Conservation (phyloP, 495 filamentous ascomycete genomes). For the Immersiella caudata region DNA sequence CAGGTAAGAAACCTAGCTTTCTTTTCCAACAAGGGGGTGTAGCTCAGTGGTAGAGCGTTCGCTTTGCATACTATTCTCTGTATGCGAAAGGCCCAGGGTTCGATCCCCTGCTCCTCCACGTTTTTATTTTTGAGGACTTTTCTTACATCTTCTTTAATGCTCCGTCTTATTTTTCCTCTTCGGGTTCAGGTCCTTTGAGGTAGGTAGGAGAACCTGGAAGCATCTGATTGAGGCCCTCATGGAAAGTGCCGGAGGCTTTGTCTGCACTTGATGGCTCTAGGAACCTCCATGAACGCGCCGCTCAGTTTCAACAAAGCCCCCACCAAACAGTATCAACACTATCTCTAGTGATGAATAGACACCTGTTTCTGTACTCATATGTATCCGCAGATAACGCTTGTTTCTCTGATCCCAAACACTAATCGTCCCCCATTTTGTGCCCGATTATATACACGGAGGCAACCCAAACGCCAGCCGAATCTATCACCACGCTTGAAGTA, state of each 20-base stretch:
- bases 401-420: neutral
- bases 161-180: too few species aligned
- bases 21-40: conserved; percentile 2
- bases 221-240: too few species aligned
- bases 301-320: too few species aligned
- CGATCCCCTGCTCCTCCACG: conserved; percentile 8
- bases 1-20: neutral
- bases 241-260: too few species aligned
- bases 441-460: neutral
- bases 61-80: conserved; percentile 9
- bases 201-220: too few species aligned
- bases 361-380: too few species aligned
- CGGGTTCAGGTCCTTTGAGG: too few species aligned
- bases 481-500: neutral
- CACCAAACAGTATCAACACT: too few species aligned
- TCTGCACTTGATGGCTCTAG: too few species aligned
- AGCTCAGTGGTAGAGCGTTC: conserved; percentile 12
- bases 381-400: too few species aligned
- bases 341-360: too few species aligned
- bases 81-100: conserved; percentile 14
- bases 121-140: neutral
- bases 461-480: neutral
- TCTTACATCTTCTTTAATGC: neutral
- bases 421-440: neutral
- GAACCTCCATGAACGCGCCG: too few species aligned